Percentiles rank a stretch among this genome's conserved stretches.
These are phyloP conservation scores for Aspergillus campestris DNA, from an alignment of 495 filamentous ascomycete genomes.

Conservation along the genomic window DNA sequence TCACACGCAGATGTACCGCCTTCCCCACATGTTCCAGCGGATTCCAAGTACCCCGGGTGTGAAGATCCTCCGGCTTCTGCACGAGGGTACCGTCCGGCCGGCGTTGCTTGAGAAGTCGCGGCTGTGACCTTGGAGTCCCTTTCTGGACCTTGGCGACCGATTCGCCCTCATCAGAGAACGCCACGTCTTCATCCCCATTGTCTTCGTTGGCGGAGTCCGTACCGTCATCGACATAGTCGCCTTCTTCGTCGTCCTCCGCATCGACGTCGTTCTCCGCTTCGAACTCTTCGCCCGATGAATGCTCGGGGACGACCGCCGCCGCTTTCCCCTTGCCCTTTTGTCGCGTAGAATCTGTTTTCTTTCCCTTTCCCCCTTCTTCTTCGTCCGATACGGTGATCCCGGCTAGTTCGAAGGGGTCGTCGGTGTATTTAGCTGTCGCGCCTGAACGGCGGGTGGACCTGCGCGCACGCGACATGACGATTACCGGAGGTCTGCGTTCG, in stretches of 20 bases:
- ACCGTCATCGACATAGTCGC: slow-evolving; percentile 7
- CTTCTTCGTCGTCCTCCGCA: slow-evolving; percentile 8
- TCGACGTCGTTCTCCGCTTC: slow-evolving; percentile 7
- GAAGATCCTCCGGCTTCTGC: slow-evolving; percentile 18
- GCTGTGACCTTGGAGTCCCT: background rate
- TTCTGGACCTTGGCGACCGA: background rate
- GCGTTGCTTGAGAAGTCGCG: slow-evolving; percentile 11
- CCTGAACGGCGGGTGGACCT: slow-evolving; percentile 31
- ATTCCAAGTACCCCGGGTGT: slow-evolving; percentile 29
- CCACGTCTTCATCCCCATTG: slow-evolving; percentile 5
- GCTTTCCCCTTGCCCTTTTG: slow-evolving; percentile 13
- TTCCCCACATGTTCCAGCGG: slow-evolving; percentile 34
- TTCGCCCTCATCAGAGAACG: slow-evolving; percentile 1
- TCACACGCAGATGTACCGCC: slow-evolving; percentile 24
- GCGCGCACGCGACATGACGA: slow-evolving; percentile 24
- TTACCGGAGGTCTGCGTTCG: background rate
- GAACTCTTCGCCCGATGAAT: slow-evolving; percentile 22
- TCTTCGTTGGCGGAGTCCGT: slow-evolving; percentile 9
- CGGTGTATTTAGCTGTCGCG: slow-evolving; percentile 24
- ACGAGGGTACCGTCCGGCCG: slow-evolving; percentile 13
- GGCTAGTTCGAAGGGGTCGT: slow-evolving; percentile 26
- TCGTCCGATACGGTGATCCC: slow-evolving; percentile 22
- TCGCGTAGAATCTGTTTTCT: background rate
- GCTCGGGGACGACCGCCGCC: slow-evolving; percentile 6
- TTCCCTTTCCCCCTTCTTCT: slow-evolving; percentile 11